Conservation (phyloP, 2,329 filamentous ascomycete genomes). For the Erysiphe neolycopersici region DNA sequence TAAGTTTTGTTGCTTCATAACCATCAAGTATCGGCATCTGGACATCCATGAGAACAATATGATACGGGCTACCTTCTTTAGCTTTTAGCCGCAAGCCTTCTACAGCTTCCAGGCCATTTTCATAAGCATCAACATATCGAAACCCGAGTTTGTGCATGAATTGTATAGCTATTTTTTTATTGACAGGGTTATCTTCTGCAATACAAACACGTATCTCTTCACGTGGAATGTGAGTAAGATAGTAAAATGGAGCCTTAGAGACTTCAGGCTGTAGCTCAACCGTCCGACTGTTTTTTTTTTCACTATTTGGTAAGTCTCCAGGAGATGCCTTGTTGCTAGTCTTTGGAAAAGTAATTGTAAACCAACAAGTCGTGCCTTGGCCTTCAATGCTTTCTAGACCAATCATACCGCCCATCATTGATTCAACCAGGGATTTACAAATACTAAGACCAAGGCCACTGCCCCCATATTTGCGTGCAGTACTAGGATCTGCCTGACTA, state of each 20-base stretch:
- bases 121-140: conserved; percentile 56
- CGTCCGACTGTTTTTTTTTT: conserved; percentile 17
- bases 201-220: conserved; percentile 70
- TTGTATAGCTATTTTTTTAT: conserved; percentile 78
- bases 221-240: conserved; percentile 47
- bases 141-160: conserved; percentile 74
- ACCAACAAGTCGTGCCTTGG: conserved; percentile 45
- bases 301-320: conserved; percentile 22
- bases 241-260: conserved; percentile 23
- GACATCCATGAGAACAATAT: conserved; percentile 84
- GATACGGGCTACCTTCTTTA: conserved; percentile 48
- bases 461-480: conserved; percentile 71
- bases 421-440: conserved; percentile 81
- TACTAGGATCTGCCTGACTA: conserved; percentile 75
- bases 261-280: conserved; percentile 17
- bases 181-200: conserved; percentile 85
- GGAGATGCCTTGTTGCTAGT: conserved; percentile 31
- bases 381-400: conserved; percentile 53
- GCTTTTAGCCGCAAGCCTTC: conserved; percentile 60
- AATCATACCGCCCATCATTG: conserved; percentile 70
- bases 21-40: conserved; percentile 89
- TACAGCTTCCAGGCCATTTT: conserved; percentile 69
- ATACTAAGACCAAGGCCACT: conserved; percentile 80
- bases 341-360: conserved; percentile 68
- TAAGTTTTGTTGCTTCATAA: conserved; percentile 66